Evolutionary conservation across 306 rosid genomes (phyloP).

Genomic region (Rosa chinensis): DNA sequence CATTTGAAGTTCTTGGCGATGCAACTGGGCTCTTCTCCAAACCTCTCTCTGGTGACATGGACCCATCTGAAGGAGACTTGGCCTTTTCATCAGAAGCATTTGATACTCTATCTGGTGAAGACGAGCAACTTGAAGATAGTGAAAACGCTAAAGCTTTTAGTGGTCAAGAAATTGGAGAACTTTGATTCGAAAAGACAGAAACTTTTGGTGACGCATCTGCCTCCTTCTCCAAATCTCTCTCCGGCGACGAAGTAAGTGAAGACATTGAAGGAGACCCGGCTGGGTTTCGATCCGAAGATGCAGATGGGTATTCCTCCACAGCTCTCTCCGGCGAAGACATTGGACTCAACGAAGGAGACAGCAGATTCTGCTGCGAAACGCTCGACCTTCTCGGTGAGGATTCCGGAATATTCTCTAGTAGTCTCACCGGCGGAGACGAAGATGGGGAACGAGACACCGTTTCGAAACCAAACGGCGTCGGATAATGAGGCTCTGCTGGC

Average conservation of each 20-base stretch:
- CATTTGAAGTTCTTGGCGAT: conserved; percentile 20
- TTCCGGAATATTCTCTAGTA: conserved; percentile 23
- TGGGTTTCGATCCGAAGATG: conserved; percentile 13
- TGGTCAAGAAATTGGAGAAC: too few species aligned
- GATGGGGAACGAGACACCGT: conserved; percentile 8
- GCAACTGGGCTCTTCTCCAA: conserved; percentile 12
- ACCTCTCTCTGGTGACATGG: conserved; percentile 3
- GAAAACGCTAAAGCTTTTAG: conserved; percentile 9
- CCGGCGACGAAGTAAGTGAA: conserved; percentile 25
- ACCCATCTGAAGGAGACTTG: neutral
- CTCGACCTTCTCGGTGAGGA: conserved; percentile 20
- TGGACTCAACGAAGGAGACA: conserved; percentile 31
- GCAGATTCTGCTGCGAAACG: conserved; percentile 20
- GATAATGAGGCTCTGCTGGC: neutral
- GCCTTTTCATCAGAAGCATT: conserved; percentile 24
- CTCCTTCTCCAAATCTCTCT: conserved; percentile 15
- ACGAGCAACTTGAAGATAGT: neutral
- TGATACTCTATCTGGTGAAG: conserved; percentile 30
- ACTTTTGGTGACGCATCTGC: too few species aligned
- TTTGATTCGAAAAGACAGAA: too few species aligned
- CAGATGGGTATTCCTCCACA: conserved; percentile 15
- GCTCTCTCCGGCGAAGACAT: conserved; percentile 32
- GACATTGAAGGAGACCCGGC: conserved; percentile 11
- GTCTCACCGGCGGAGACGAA: conserved; percentile 26
- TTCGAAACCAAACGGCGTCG: conserved; percentile 12